Conservation (phyloP, 768 basidiomycete species). For the Lepiota subincarnata region DNA sequence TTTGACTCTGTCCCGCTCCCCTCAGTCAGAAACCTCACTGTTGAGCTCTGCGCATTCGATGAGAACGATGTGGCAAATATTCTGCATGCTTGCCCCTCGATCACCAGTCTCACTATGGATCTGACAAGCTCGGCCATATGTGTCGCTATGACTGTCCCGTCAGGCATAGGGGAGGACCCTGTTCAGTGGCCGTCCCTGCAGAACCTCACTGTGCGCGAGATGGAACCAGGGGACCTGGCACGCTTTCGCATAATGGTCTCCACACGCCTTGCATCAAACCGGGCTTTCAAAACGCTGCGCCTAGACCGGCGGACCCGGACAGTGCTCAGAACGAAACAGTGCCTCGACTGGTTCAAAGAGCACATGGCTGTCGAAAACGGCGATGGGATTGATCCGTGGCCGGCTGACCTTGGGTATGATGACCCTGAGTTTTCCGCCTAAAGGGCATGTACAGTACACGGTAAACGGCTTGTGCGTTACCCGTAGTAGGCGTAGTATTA, state of each 20-base stretch:
- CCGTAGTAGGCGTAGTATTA: not conserved
- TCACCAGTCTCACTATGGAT: constrained; percentile 31
- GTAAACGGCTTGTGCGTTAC: not conserved
- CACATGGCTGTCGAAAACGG: constrained; percentile 26
- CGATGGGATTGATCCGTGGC: constrained; percentile 33
- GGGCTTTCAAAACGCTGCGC: constrained; percentile 16
- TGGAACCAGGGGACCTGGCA: constrained; percentile 27
- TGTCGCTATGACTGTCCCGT: constrained; percentile 18
- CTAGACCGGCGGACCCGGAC: constrained; percentile 36
- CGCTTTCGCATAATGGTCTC: constrained; percentile 29
- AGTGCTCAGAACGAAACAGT: constrained; percentile 26
- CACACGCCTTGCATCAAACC: constrained; percentile 15
- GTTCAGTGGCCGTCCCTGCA: constrained; percentile 33
- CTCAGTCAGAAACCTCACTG: constrained; percentile 27
- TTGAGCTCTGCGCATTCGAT: constrained; percentile 32
- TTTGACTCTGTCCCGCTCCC: constrained; percentile 31
- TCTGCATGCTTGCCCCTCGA: constrained; percentile 30
- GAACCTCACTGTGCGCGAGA: constrained; percentile 28
- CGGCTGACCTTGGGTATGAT: constrained; percentile 32
- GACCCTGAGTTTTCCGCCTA: constrained; percentile 24
- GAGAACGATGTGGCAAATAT: constrained; percentile 27
- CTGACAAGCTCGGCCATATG: constrained; percentile 26
- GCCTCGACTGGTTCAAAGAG: constrained; percentile 25
- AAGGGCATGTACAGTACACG: constrained; percentile 9
- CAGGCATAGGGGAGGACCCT: not conserved